Evolutionary conservation across 169 alveolate genomes (phyloP), one percentile per base, ranked within the genome.

Genomic region (Plasmodium coatneyi): DNA sequence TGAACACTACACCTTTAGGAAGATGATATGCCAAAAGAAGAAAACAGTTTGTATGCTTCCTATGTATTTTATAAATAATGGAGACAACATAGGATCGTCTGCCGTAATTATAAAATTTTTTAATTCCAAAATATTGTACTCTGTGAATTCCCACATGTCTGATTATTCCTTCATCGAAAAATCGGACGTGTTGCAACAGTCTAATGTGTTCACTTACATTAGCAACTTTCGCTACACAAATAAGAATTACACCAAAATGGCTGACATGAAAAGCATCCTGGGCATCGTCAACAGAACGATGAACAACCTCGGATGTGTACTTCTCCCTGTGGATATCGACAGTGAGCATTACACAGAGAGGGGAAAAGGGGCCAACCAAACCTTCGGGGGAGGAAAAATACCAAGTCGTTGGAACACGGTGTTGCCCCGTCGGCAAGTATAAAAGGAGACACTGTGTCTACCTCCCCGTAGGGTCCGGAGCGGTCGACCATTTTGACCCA

Each of bases 131-230:
- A 89, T 89, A 22, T 60, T 89, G 71, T 89, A 89, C 49, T 89
- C 94, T 4, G 71, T 89, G 49, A 89, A 89, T 89, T 54, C 22
- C 34, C 80, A 89, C 46, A 25, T 89, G 49, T 22, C 46, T 39
- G 94, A 89, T 89, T 89, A 89, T 89, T 60, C 94, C 32, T 89
- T 89, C 49, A 89, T 89, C 1, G 94, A 89, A 78, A 78, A 66
- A 70, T 79, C 94, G 34, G 76, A 79, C 16, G 82, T 79, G 3
- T 19, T 89, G 34, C 66, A 79, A 39, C 83, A 89, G 46, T 39
- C 94, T 41, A 46, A 89, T 66, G 56, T 89, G 19, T 89, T 89
- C 71, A 89, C 94, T 1, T 89, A 56, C 72, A 89, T 89, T 49
- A 52, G 94, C 22, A 89, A 89, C n/a, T 89, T 89, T 79, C 81